These are phyloP conservation scores for Schizosaccharomyces versatilis DNA, from an alignment of 1,139 yeast species.

Conservation along the genomic window DNA sequence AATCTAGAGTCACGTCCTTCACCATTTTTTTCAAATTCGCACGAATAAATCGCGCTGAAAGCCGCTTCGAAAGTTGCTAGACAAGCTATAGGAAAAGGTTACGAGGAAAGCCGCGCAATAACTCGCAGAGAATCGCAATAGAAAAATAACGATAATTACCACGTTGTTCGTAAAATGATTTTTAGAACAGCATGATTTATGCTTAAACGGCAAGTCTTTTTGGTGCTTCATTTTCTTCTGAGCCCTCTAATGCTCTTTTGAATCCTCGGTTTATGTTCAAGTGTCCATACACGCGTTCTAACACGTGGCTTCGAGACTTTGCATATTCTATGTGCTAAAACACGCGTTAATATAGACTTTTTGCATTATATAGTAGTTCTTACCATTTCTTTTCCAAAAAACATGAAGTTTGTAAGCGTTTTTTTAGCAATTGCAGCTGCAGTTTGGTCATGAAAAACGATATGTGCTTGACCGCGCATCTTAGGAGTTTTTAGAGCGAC, in stretches of 20 bases:
- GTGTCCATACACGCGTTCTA: constrained; percentile 9
- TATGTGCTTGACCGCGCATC: constrained; percentile 61
- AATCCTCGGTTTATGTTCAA: background rate
- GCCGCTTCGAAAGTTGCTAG: no score
- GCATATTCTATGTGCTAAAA: constrained; percentile 26
- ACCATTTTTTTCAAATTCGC: background rate
- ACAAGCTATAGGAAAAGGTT: no score
- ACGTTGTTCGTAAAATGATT: no score
- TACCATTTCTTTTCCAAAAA: constrained; percentile 37
- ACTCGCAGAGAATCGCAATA: no score
- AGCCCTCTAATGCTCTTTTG: no score
- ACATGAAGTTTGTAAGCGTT: constrained; percentile 26
- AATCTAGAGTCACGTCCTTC: constrained; percentile 1
- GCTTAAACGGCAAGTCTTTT: no score
- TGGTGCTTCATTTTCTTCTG: no score
- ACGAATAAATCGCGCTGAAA: no score
- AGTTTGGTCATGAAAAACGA: constrained; percentile 29
- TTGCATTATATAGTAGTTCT: background rate
- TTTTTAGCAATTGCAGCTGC: constrained; percentile 35
- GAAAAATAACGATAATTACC: no score
- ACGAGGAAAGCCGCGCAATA: no score
- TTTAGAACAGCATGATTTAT: no score
- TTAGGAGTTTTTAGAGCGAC: constrained; percentile 38
- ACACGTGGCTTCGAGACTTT: constrained; percentile 17
- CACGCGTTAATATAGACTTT: background rate